phyloP scores from a whole-genome alignment of 2,329 filamentous ascomycete species.

The Ophiocordyceps camponoti-floridani region DNA sequence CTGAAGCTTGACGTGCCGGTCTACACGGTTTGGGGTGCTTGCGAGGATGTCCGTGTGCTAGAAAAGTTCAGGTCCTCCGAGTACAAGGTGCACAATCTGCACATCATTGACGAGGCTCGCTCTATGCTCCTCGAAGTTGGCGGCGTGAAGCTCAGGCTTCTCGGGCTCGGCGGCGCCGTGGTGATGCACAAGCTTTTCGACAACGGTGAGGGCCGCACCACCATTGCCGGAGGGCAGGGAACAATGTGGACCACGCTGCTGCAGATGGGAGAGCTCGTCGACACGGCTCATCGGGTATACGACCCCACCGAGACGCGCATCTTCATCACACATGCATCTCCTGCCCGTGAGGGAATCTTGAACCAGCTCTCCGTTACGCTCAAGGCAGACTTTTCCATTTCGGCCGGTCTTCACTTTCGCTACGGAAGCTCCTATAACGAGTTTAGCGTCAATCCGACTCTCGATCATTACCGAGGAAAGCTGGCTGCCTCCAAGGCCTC shows the following conservation, averaged over 20 bases:
- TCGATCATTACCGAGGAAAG: slow-evolving; percentile 97
- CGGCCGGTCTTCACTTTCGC: slow-evolving; percentile 90
- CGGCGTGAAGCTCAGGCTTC: slow-evolving; percentile 83
- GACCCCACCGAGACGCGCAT: slow-evolving; percentile 94
- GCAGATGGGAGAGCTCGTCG: slow-evolving; percentile 95
- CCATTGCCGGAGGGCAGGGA: slow-evolving; percentile 92
- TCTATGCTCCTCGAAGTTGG: slow-evolving; percentile 89
- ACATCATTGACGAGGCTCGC: slow-evolving; percentile 96
- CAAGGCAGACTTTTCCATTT: slow-evolving; percentile 96
- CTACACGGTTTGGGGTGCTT: slow-evolving; percentile 97
- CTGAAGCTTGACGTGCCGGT: slow-evolving; percentile 90
- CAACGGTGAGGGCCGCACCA: slow-evolving; percentile 93
- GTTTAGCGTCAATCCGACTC: slow-evolving; percentile 93
- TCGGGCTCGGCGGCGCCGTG: slow-evolving; percentile 86
- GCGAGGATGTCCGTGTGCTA: slow-evolving; percentile 90
- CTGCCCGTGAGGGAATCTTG: slow-evolving; percentile 84
- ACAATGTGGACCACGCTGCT: slow-evolving; percentile 99
- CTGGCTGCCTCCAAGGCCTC: slow-evolving; percentile 94
- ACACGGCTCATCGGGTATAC: slow-evolving; percentile 95
- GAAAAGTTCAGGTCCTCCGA: slow-evolving; percentile 96
- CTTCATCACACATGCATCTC: slow-evolving; percentile 93
- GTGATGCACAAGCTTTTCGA: slow-evolving; percentile 99
- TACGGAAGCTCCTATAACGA: slow-evolving; percentile 99
- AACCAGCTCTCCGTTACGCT: slow-evolving; percentile 96
- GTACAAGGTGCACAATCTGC: slow-evolving; percentile 93